A percentile compares a stretch with the other conserved stretches of the same genome.
These are phyloP conservation scores for Albugo candida DNA, from an alignment of 352 stramenopile species.

Conservation along the genomic window DNA sequence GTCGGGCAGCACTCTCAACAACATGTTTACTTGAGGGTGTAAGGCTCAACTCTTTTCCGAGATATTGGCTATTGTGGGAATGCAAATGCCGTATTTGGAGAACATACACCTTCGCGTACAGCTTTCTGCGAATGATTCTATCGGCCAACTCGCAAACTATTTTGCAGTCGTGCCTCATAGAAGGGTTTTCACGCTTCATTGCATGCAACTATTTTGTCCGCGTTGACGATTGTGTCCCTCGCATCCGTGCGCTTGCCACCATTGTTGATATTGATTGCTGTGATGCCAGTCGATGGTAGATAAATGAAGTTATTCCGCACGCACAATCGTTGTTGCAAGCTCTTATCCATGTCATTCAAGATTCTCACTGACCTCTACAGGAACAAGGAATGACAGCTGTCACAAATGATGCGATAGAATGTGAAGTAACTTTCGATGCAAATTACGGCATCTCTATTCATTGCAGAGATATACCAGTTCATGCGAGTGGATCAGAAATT, in stretches of 20 bases:
- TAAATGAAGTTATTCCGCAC: conserved; percentile 47
- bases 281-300: conserved; percentile 66
- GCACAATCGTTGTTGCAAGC: conserved; percentile 34
- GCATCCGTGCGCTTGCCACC: conserved; percentile 58
- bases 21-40: conserved; percentile 60
- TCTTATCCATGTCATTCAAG: conserved; percentile 52
- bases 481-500: conserved; percentile 54
- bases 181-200: conserved; percentile 80
- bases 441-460: conserved; percentile 81
- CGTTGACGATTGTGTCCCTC: conserved; percentile 44
- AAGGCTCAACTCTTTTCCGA: conserved; percentile 67
- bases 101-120: conserved; percentile 59
- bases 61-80: conserved; percentile 47
- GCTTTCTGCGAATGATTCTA: conserved; percentile 65
- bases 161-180: conserved; percentile 55
- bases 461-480: conserved; percentile 61
- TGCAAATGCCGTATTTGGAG: conserved; percentile 43
- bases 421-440: conserved; percentile 45
- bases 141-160: no score
- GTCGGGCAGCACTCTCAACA: conserved; percentile 54
- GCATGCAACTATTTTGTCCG: conserved; percentile 36
- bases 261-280: conserved; percentile 75
- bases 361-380: conserved; percentile 60
- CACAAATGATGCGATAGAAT: conserved; percentile 68
- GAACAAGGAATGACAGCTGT: conserved; percentile 77